Base-by-base conservation (phyloP, 148 eudicot species). In the Silene latifolia region DNA sequence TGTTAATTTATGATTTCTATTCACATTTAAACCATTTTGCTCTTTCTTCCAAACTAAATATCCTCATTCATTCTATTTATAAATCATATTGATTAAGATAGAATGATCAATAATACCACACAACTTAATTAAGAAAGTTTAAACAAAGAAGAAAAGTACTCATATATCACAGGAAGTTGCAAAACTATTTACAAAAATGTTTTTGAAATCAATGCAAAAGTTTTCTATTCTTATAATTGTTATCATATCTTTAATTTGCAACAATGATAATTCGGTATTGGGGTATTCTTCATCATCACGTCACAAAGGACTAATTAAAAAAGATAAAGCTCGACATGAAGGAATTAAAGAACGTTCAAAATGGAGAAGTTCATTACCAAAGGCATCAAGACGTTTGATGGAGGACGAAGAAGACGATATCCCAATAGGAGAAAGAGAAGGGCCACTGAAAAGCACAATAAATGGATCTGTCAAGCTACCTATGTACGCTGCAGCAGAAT, bases 401-500 rank as follows among this genome's bases (percentile, higher is more conserved):
- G 71, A 63, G 0, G 67, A 75, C 0, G 82, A 80, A 6, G 79
- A 69, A 20, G 79, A 69, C 0, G 76, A 75, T 10, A 24, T 72
- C 2, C 77, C 81, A 0, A 67, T 79, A 0, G 79, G 51, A n/a
- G 63, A 58, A 10, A 35, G 83, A 18, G 64, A 29, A 25, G 73
- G 69, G 1, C 79, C 80, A 0, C 5, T 72, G 9, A 80, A 80
- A 44, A 80, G 83, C 47, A 76, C 27, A 10, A 80, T 76, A 72
- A 21, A 80, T 0, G 83, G 83, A 4, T 61, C 81, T 3, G 75
- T 73, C 0, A 72, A 42, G 35, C 2, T 78, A 58, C 74, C 79
- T 1, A 62, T 86, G 79, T 76, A 74, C 3, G 80, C 87, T 8
- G 87, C 75, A 0, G 88, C 88, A 0, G 88, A 87, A 8, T 77